phyloP scores from a whole-genome alignment of 805 yeast genomes.

The Candida ponderosae region DNA sequence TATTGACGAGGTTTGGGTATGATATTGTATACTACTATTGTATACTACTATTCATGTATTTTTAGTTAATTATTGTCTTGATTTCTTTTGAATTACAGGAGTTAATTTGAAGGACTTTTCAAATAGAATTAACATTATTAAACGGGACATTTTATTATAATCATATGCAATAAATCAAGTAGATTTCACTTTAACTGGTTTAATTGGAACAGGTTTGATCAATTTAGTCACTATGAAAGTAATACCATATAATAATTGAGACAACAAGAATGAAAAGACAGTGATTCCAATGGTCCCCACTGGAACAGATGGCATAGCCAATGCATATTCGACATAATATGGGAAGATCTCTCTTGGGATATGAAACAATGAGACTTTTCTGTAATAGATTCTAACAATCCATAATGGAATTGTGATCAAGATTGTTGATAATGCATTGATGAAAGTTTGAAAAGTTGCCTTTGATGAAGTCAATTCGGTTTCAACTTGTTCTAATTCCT shows the following conservation, averaged over 20 bases:
- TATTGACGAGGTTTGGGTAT: neutral
- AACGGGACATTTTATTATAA: too few species aligned
- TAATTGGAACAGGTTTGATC: too few species aligned
- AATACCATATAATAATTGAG: conserved; percentile 16
- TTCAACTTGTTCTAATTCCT: conserved; percentile 39
- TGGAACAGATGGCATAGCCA: conserved; percentile 61
- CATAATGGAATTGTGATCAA: conserved; percentile 31
- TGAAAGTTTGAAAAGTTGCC: conserved; percentile 7
- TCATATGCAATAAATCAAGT: too few species aligned
- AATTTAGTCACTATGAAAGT: conserved; percentile 16
- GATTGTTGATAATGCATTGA: conserved; percentile 27
- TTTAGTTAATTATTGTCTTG: too few species aligned
- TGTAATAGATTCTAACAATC: conserved; percentile 41
- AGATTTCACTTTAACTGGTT: neutral
- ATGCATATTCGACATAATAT: conserved; percentile 38
- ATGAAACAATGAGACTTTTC: conserved; percentile 48
- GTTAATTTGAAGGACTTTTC: too few species aligned
- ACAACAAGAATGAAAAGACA: conserved; percentile 41
- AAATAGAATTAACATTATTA: too few species aligned
- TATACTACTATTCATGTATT: too few species aligned
- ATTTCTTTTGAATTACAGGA: too few species aligned
- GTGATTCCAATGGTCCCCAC: conserved; percentile 55
- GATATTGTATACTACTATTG: too few species aligned
- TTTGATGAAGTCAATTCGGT: conserved; percentile 23
- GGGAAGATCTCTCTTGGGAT: conserved; percentile 57